Base-by-base conservation (phyloP, 495 filamentous ascomycete species). In the Parathielavia hyrcaniae region DNA sequence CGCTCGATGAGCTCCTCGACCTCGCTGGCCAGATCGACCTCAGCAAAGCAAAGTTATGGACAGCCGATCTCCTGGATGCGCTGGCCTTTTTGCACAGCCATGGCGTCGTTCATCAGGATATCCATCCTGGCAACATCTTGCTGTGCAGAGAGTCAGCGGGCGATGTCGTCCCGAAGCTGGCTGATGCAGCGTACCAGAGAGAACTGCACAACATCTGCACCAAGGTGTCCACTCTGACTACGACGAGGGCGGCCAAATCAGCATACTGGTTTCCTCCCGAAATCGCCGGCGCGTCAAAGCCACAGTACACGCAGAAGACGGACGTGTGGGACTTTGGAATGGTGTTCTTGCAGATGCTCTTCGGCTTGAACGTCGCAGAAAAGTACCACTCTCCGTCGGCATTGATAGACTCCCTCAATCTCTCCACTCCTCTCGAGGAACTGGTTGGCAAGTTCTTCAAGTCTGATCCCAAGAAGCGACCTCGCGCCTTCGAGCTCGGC, bases 251-350 rank as follows among this genome's bases (percentile, higher is more conserved):
- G 8, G 84, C 85, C 12, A 86, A 85, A 64, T 90, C 91, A 5
- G 81, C 85, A 9, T 86, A 86, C 61, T 97, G 92, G 92, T 67
- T 86, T 26, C 84, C 92, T 6, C 87, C 91, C 16, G 92, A 97
- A 69, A 71, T 88, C 39, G 80, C 86, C 2, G 80, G 83, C 44
- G 76, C 76, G 23, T 75, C 77, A 47, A 78, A 81, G 20, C 73
- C 79, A 0, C 75, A 81, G 44, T 79, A 78, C 26, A 87, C 84
- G 11, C 84, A 86, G 63, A 96, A 95, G 69, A 88, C 90, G 0
- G 95, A 97, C 70, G 81, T 98, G 14, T 98, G 93, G 93, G 86
- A 95, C 61, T 81, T 97, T 61, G 93, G 93, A 5, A 81, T 96
- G 40, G 79, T 95, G 19, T 83, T 96, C 62, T 71, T 96, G 30